phyloP scores from a whole-genome alignment of 495 filamentous ascomycete genomes.

The Penicillium daleae region DNA sequence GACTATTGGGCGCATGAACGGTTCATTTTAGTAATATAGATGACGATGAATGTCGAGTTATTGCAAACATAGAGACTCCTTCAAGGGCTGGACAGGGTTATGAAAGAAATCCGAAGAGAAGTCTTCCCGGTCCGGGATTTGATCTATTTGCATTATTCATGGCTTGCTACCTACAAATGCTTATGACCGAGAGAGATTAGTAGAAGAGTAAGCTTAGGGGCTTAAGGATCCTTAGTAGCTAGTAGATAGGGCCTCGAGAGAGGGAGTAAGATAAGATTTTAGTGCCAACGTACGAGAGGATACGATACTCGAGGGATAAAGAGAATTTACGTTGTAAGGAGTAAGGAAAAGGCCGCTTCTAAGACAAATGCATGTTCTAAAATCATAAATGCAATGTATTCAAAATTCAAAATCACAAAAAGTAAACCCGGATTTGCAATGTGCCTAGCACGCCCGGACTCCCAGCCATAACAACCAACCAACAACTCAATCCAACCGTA shows the following conservation, averaged over 20 bases:
- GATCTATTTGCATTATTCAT: too few species aligned
- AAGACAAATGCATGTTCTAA: background rate
- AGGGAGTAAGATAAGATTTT: too few species aligned
- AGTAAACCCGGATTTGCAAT: conserved; percentile 5
- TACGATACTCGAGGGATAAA: too few species aligned
- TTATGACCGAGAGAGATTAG: too few species aligned
- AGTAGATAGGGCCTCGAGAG: too few species aligned
- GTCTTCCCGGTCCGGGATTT: too few species aligned
- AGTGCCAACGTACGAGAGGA: too few species aligned
- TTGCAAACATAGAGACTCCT: conserved; percentile 1
- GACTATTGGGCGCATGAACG: conserved; percentile 11
- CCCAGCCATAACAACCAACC: conserved; percentile 12
- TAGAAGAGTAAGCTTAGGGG: too few species aligned
- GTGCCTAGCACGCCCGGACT: conserved; percentile 23
- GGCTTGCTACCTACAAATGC: too few species aligned
- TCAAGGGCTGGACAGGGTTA: too few species aligned
- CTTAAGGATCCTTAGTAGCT: too few species aligned
- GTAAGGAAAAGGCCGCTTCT: background rate
- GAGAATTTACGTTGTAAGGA: background rate
- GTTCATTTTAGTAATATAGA: conserved; percentile 6
- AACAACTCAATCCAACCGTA: conserved; percentile 9
- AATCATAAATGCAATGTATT: conserved; percentile 17
- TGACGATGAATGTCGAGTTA: conserved; percentile 8
- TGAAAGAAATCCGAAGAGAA: too few species aligned
- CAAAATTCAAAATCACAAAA: conserved; percentile 6